Evolutionary conservation across 2,329 filamentous ascomycete species (phyloP).

Genomic region (Phialemonium atrogriseum): DNA sequence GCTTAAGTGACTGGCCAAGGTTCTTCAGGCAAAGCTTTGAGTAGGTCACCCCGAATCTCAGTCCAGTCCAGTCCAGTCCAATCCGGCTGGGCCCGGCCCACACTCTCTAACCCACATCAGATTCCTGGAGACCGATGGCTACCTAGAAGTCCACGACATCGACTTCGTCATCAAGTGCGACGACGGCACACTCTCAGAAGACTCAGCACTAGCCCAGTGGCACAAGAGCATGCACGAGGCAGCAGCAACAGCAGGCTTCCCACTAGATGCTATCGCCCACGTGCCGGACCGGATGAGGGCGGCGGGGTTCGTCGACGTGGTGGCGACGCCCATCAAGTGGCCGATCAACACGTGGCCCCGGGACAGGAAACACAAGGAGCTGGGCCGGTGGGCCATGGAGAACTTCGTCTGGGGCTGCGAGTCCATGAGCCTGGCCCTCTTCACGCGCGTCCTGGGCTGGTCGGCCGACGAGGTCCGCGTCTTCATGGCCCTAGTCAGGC

Average conservation of each 20-base stretch:
- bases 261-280: background rate
- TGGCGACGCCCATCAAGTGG: slow-evolving; percentile 11
- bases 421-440: slow-evolving; percentile 15
- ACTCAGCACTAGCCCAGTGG: slow-evolving; percentile 3
- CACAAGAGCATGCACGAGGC: slow-evolving; percentile 1
- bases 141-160: slow-evolving; percentile 1
- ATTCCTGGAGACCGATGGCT: slow-evolving; percentile 1
- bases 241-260: slow-evolving; percentile 2
- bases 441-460: slow-evolving; percentile 17
- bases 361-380: slow-evolving; percentile 13
- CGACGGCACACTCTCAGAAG: slow-evolving; percentile 1
- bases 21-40: slow-evolving; percentile 1
- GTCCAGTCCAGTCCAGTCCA: background rate
- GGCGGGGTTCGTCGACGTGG: slow-evolving; percentile 12
- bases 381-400: slow-evolving; percentile 11
- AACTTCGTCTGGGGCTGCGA: slow-evolving; percentile 13
- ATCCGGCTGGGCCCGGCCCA: too few species aligned
- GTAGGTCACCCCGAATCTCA: background rate
- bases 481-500: slow-evolving; percentile 8
- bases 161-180: background rate
- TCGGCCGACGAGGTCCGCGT: slow-evolving; percentile 13
- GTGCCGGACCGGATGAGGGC: slow-evolving; percentile 9
- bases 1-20: slow-evolving; percentile 1
- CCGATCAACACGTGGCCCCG: slow-evolving; percentile 17
- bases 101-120: background rate